Base-by-base conservation (phyloP, 768 basidiomycete genomes). In the Boletus tylopilopsis region DNA sequence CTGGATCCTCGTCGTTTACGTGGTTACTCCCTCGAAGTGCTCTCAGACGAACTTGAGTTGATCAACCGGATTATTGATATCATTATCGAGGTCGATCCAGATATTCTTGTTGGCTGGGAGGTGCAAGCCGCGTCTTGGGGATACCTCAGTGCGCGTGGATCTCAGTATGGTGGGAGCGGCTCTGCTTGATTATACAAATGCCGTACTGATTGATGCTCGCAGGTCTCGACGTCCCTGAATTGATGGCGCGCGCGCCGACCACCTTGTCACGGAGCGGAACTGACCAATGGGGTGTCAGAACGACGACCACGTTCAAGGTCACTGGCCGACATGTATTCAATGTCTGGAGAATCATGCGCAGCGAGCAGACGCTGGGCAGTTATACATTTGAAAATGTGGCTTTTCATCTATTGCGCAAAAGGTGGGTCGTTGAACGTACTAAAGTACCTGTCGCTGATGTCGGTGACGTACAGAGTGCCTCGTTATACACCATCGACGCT, bases 51-150 rank as follows among this genome's bases (percentile, higher is more conserved):
- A 69, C 70, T 91, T 11, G 91, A 93, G 19, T 70, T 97, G 6
- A 70, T 97, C 48, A 94, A 96, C 60, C 68, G 69, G 29, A 57
- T 90, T 7, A 72, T 90, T 23, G 93, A 98, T 62, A 68, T 82
- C 24, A 79, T 96, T 0, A 60, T 80, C 21, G 79, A 81, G 1
- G 71, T 90, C 55, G 93, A 98, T 69, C 96, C 96, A 0, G 96
- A 99, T 64, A 85, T 97, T 34, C 61, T 98, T 8, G 77, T 81
- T 0, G 95, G 95, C 15, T 98, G 93, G 91, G 95, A 99, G 52
- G 76, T 95, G 12, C 92, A 96, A 62, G 73, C 74, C 18, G 75
- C 78, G 3, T 93, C 90, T 6, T 99, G 96, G 95, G 94, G 94
- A 0, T 98, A 92, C 66, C 70, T 96, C 1, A 71, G 76, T 42